These are phyloP conservation scores for Gymnopilus junonius DNA, from an alignment of 768 basidiomycete species.

Conservation along the genomic window DNA sequence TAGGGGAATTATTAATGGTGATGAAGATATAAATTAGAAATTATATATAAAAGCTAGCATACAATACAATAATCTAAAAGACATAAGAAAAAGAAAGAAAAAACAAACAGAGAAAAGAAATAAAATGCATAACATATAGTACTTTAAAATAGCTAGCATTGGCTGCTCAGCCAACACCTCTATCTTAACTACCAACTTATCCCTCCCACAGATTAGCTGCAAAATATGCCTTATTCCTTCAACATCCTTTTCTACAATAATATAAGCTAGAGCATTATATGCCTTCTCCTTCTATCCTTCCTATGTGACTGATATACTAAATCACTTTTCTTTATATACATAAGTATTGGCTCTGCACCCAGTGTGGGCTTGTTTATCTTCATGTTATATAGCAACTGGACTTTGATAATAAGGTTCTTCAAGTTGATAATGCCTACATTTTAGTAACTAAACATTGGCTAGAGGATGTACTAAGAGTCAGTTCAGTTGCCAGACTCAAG, in stretches of 20 bases:
- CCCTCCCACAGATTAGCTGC: constrained; percentile 50
- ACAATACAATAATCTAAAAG: no score
- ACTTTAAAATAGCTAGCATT: no score
- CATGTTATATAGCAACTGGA: constrained; percentile 45
- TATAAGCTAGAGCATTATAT: constrained; percentile 45
- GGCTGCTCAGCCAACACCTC: constrained; percentile 62
- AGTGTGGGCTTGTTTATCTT: not conserved
- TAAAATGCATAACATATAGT: no score
- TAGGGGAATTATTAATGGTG: no score
- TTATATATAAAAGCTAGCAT: no score
- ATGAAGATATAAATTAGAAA: no score
- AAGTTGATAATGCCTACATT: no score
- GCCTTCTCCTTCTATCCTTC: constrained; percentile 31
- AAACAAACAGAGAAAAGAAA: no score
- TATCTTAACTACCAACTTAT: constrained; percentile 54
- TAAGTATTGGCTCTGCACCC: constrained; percentile 19
- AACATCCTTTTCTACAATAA: constrained; percentile 46
- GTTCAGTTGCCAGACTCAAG: no score
- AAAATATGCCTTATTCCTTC: constrained; percentile 57
- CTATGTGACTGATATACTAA: constrained; percentile 49
- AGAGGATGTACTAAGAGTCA: no score
- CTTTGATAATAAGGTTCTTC: constrained; percentile 57
- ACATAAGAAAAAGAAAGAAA: no score
- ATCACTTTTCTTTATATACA: constrained; percentile 60
- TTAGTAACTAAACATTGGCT: no score